Evolutionary conservation across 2,329 filamentous ascomycete species (phyloP).

Genomic region (Capronia coronata): DNA sequence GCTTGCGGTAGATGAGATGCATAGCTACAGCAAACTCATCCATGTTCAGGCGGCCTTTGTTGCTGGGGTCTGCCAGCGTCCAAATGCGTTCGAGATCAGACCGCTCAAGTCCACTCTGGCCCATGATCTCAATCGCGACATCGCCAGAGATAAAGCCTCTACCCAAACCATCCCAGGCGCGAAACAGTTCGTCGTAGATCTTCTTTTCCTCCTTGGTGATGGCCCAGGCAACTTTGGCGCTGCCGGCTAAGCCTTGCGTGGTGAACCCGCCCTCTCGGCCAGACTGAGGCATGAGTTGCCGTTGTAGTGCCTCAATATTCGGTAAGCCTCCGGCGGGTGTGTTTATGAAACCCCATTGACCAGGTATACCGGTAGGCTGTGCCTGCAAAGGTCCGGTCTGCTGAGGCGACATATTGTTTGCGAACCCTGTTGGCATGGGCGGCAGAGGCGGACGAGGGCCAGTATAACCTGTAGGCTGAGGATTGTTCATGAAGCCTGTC

Average conservation of each 20-base stretch:
- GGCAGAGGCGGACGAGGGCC: conserved; percentile 74
- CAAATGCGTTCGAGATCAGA: conserved; percentile 85
- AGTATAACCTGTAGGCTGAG: conserved; percentile 70
- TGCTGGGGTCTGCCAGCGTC: conserved; percentile 89
- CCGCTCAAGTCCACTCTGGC: conserved; percentile 89
- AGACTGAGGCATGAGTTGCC: conserved; percentile 94
- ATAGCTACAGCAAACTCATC: conserved; percentile 98
- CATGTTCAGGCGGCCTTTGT: conserved; percentile 87
- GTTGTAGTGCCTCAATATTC: conserved; percentile 86
- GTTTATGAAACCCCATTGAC: conserved; percentile 98
- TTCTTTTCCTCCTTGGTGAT: conserved; percentile 99
- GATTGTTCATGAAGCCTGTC: conserved; percentile 65
- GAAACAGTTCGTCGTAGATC: conserved; percentile 90
- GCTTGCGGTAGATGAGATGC: conserved; percentile 96
- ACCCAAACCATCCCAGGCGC: conserved; percentile 88
- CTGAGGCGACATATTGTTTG: conserved; percentile 52
- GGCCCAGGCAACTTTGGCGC: conserved; percentile 94
- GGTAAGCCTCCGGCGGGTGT: conserved; percentile 81
- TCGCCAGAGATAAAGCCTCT: conserved; percentile 89
- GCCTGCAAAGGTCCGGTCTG: conserved; percentile 72
- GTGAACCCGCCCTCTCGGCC: conserved; percentile 83
- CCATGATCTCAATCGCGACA: conserved; percentile 93
- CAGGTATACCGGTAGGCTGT: conserved; percentile 88
- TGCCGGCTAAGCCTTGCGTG: conserved; percentile 79
- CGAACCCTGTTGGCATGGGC: conserved; percentile 72